Evolutionary conservation across 2,329 filamentous ascomycete species (phyloP), one percentile per base, ranked within the genome.

Genomic region (Colletotrichum phormii): DNA sequence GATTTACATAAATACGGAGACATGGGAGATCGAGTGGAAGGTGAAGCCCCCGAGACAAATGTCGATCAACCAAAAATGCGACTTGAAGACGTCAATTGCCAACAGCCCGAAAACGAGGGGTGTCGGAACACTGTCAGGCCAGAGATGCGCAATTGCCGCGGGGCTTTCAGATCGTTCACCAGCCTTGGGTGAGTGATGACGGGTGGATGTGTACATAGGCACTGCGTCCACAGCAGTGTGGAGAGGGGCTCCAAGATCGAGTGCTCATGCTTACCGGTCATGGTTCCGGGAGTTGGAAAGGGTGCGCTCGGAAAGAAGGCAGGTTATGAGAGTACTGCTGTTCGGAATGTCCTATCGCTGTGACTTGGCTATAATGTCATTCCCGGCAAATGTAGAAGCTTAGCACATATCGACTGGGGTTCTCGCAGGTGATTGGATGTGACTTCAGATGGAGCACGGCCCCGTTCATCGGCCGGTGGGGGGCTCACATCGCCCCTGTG

Each of bases 91-190:
- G 60, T 72, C 70, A 70, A 72, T 49, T 55, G 60, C 49, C 64
- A 12, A 26, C 66, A 55, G 22, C 53, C 59, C 60, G 13, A 61
- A 55, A 54, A 46, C 59, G 55, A 66, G 67, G 59, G 54, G 26
- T 26, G 35, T 55, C 53, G n/a, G 53, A 13, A 55, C 22, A 26
- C 53, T 55, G 31, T 49, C 63, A 67, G 59, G 54, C 42, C 65
- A 69, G 65, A 70, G 46, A 71, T 65, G 71, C 66, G 70, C 66
- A 64, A 70, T 72, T 70, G 60, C 60, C 70, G 65, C 46, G 65
- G 64, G 64, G 57, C 46, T 22, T 22, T 49, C 59, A 68, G 18
- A 24, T 70, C 60, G 66, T 31, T 59, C 9, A 12, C 33, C 15
- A 12, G 7, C 13, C 15, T 12, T 60, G 31, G 31, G 70, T 64